A percentile compares a stretch with the other conserved stretches of the same genome.
Conservation (phyloP, 176 grass and related monocot genomes). For the Dendrocalamus sinicus region DNA sequence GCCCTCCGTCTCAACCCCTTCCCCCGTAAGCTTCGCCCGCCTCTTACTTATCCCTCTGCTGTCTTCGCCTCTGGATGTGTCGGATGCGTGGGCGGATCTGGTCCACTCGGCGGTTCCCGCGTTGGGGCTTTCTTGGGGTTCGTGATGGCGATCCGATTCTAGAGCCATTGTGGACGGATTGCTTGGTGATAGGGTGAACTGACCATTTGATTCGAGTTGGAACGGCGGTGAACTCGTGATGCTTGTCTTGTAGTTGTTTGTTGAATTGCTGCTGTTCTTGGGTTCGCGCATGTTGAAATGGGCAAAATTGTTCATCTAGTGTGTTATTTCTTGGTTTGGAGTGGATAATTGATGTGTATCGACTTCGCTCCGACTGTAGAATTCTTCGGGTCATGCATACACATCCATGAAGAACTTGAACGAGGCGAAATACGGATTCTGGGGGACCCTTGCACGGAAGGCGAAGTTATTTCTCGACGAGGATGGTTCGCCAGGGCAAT, state of each 20-base stretch:
- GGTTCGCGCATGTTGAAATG: neutral
- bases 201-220: neutral
- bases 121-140: slow-evolving; percentile 9
- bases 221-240: slow-evolving; percentile 15
- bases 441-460: slow-evolving; percentile 76
- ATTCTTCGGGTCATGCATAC: slow-evolving; percentile 64
- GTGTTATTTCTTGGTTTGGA: neutral
- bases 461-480: slow-evolving; percentile 89
- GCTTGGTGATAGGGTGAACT: neutral
- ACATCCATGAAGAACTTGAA: slow-evolving; percentile 89
- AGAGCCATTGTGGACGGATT: neutral
- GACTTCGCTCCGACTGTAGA: slow-evolving; percentile 46
- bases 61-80: slow-evolving; percentile 32
- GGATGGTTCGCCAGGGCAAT: slow-evolving; percentile 60
- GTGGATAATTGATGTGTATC: neutral
- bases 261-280: neutral
- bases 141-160: neutral
- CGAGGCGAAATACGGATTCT: slow-evolving; percentile 90
- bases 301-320: neutral
- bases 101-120: slow-evolving; percentile 23
- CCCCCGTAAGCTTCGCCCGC: slow-evolving; percentile 39
- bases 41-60: neutral
- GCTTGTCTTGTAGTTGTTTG: neutral
- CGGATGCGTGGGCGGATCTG: slow-evolving; percentile 48
- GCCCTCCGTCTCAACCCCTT: slow-evolving; percentile 55